Percentiles rank a stretch among this genome's conserved stretches.
Conservation (phyloP, 2,329 filamentous ascomycete species). For the Oidium heveae region DNA sequence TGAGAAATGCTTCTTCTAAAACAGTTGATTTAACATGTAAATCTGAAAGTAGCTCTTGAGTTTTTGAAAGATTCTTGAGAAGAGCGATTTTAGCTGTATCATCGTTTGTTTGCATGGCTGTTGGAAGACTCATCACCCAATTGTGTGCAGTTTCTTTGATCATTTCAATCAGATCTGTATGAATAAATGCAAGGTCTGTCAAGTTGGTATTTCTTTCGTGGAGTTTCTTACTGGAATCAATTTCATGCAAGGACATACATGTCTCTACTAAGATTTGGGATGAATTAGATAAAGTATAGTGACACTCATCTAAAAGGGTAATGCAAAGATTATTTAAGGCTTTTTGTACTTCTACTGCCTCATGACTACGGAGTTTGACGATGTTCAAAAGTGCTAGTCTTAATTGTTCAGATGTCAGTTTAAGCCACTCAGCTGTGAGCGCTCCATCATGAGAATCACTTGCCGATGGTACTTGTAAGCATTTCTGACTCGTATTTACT, state of each 20-base stretch:
- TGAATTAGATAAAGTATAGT: slow-evolving; percentile 43
- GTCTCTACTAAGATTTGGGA: slow-evolving; percentile 55
- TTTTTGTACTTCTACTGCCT: slow-evolving; percentile 39
- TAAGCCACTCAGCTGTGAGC: slow-evolving; percentile 37
- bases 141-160: slow-evolving; percentile 49
- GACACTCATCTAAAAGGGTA: slow-evolving; percentile 53
- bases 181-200: slow-evolving; percentile 33
- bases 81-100: slow-evolving; percentile 49
- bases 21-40: slow-evolving; percentile 38
- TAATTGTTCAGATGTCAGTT: slow-evolving; percentile 55
- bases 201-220: slow-evolving; percentile 22
- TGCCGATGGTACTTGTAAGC: slow-evolving; percentile 9
- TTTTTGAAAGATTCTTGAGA: slow-evolving; percentile 51
- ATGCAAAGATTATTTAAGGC: slow-evolving; percentile 49
- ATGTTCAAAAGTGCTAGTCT: slow-evolving; percentile 61
- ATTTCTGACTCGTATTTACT: slow-evolving; percentile 10
- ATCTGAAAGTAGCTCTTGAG: slow-evolving; percentile 37
- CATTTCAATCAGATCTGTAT: slow-evolving; percentile 33
- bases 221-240: slow-evolving; percentile 19
- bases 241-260: slow-evolving; percentile 39
- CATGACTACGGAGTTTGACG: slow-evolving; percentile 47
- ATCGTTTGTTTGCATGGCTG: slow-evolving; percentile 63
- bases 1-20: slow-evolving; percentile 39
- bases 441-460: slow-evolving; percentile 16
- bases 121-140: slow-evolving; percentile 59